Base-by-base conservation (phyloP, 768 basidiomycete species). In the Trametopsis cervina region DNA sequence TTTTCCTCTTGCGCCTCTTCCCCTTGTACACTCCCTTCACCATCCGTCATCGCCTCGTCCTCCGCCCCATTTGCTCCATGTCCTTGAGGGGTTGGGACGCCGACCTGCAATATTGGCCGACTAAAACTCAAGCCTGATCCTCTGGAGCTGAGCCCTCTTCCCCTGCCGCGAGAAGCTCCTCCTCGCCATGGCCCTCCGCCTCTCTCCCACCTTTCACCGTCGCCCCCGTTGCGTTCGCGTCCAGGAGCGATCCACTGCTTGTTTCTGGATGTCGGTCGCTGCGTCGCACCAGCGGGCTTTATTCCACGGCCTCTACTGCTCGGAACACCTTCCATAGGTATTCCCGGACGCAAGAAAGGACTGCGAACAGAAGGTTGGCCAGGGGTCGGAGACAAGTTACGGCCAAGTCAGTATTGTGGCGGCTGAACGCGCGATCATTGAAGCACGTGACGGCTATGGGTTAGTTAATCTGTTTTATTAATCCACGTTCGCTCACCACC, bases 181-280 rank as follows among this genome's bases (percentile, higher is more conserved):
- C 75, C 27, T 27, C 79, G 78, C 54, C 75, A 69, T 60, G 71
- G 68, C 4, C 76, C 77, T 4, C 81, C 81, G 40, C 82, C 50
- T 20, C 46, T 72, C 44, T 85, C 83, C 79, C 83, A 77, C 39
- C 77, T 69, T 45, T 80, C 80, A 21, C 59, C 57, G 54, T 83
- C 80, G 15, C 58, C 58, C 1, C 66, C 66, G 5, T 80, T 72
- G n/a, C n/a, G n/a, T n/a, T n/a, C n/a, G n/a, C n/a, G n/a, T n/a
- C n/a, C n/a, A n/a, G n/a, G n/a, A n/a, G n/a, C n/a, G 9, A 76
- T 68, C 83, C 83, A 84, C 49, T 80, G 77, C 53, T 73, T 81
- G 67, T 85, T 84, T 45, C 74, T 68, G 4, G 68, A 70, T 33
- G 63, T 63, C n/a, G 66, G 61, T 25, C 68, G 60, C 11, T 54